These are phyloP conservation scores for Gossypium aridum DNA, from an alignment of 441 rosid genomes.

Conservation along the genomic window DNA sequence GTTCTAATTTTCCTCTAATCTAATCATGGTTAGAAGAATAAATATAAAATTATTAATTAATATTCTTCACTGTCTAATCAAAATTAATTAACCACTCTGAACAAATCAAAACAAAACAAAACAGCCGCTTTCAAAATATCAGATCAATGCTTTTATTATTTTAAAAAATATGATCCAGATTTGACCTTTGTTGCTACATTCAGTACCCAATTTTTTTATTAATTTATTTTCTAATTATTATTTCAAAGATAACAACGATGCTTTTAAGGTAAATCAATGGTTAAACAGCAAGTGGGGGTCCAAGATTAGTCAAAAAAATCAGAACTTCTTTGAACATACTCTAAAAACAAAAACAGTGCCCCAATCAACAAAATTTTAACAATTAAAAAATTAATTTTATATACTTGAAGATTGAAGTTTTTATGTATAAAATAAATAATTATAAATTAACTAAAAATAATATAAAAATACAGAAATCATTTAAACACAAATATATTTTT, in stretches of 20 bases:
- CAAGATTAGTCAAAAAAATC: neutral
- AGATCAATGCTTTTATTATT: neutral
- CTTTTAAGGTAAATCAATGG: neutral
- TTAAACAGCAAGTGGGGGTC: neutral
- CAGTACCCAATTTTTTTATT: neutral
- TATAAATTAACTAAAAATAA: too few relatives aligned
- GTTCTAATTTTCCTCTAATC: neutral
- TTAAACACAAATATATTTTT: too few relatives aligned
- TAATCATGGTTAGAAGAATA: constrained; percentile 2
- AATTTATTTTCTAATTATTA: neutral
- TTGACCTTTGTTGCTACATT: neutral
- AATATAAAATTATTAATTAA: neutral
- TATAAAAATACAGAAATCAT: too few relatives aligned
- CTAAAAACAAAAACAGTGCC: neutral
- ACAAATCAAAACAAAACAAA: neutral
- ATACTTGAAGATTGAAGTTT: too few relatives aligned
- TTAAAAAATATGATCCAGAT: neutral
- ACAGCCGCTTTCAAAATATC: neutral
- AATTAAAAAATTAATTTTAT: too few relatives aligned
- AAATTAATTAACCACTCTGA: neutral
- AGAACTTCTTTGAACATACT: neutral
- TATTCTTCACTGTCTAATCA: neutral
- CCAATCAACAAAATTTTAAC: neutral
- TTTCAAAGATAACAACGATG: neutral
- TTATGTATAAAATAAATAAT: too few relatives aligned